phyloP scores from a whole-genome alignment of 306 rosid species.

The Abrus pulchellus region DNA sequence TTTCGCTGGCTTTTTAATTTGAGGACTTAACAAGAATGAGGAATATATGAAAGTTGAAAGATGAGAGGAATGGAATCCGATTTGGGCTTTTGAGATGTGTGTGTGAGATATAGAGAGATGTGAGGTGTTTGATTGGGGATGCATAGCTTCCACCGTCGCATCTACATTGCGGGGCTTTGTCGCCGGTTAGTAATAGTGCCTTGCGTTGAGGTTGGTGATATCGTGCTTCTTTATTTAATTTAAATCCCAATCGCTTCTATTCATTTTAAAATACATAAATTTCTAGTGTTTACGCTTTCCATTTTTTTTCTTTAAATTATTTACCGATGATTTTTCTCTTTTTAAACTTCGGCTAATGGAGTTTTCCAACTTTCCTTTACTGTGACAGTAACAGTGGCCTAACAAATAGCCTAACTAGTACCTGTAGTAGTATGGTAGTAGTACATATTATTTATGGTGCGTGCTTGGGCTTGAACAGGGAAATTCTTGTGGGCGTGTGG shows the following conservation, averaged over 20 bases:
- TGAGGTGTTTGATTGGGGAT: constrained; percentile 5
- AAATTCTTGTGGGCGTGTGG: neutral
- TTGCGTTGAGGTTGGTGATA: constrained; percentile 10
- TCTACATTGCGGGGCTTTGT: constrained; percentile 15
- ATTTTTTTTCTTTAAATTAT: too few species aligned
- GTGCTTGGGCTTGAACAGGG: neutral
- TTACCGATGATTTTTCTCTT: neutral
- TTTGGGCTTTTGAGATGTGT: neutral
- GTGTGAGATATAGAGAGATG: neutral
- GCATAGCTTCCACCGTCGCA: constrained; percentile 60
- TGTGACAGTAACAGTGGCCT: neutral
- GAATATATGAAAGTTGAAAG: constrained; percentile 44
- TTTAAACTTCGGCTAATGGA: neutral
- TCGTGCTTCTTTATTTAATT: neutral
- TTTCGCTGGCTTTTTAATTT: neutral
- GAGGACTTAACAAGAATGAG: neutral
- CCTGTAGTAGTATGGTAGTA: neutral
- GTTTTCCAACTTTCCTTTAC: neutral
- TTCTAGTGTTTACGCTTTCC: too few species aligned
- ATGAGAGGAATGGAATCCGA: constrained; percentile 51
- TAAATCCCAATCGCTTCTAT: neutral
- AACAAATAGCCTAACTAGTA: neutral
- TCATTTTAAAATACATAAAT: neutral
- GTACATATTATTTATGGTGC: neutral
- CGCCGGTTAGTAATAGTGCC: neutral